Evolutionary conservation across 176 grass and related monocot genomes (phyloP).

Genomic region (Cenchrus americanus): DNA sequence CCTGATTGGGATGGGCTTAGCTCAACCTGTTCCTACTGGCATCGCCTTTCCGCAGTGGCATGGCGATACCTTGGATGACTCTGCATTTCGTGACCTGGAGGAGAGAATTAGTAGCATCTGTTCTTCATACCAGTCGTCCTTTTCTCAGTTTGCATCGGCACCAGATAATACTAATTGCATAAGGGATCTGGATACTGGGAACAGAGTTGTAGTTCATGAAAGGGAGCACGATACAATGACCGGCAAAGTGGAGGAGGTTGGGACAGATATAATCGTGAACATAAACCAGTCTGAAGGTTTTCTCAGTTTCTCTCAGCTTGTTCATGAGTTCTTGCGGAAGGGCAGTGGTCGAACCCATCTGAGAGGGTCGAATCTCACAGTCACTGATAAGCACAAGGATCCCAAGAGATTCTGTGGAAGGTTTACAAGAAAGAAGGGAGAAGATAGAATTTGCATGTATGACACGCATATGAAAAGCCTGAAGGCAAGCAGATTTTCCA

Average conservation of each 20-base stretch:
- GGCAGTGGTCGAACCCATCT: slow-evolving; percentile 2
- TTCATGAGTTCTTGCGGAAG: slow-evolving; percentile 36
- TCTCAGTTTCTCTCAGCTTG: slow-evolving; percentile 43
- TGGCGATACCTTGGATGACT: slow-evolving; percentile 14
- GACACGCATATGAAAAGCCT: slow-evolving; percentile 22
- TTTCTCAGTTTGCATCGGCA: slow-evolving; percentile 19
- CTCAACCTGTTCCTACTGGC: slow-evolving; percentile 35
- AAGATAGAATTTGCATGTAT: slow-evolving; percentile 32
- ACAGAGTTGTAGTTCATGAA: slow-evolving; percentile 43
- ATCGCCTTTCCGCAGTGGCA: neutral
- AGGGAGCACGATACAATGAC: neutral
- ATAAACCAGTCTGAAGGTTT: slow-evolving; percentile 47
- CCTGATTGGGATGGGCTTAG: slow-evolving; percentile 58
- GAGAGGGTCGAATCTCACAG: neutral
- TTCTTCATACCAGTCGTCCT: slow-evolving; percentile 17
- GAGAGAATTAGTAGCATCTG: slow-evolving; percentile 40
- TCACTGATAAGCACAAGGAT: slow-evolving; percentile 29
- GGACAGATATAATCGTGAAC: slow-evolving; percentile 36
- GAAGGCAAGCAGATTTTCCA: slow-evolving; percentile 16
- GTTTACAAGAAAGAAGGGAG: slow-evolving; percentile 43
- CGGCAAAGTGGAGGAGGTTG: slow-evolving; percentile 42
- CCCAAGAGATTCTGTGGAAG: slow-evolving; percentile 48
- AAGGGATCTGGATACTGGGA: slow-evolving; percentile 51
- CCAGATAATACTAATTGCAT: slow-evolving; percentile 34
- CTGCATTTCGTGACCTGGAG: slow-evolving; percentile 27